These are phyloP conservation scores for Pichia kudriavzevii DNA, from an alignment of 1,139 yeast genomes.

Conservation along the genomic window DNA sequence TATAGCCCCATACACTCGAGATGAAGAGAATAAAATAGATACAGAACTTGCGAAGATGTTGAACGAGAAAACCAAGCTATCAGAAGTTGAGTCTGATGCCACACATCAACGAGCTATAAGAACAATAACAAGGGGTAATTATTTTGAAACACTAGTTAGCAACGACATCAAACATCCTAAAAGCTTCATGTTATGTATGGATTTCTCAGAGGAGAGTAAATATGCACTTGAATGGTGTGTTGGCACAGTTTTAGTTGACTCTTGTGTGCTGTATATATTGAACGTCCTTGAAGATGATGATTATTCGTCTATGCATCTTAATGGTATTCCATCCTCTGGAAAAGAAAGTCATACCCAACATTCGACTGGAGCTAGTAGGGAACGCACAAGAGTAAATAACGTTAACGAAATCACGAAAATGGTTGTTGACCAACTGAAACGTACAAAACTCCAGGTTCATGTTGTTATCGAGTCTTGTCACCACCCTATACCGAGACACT, in stretches of 20 bases:
- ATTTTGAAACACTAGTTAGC: conserved; percentile 41
- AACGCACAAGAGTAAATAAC: conserved; percentile 47
- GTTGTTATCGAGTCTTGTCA: conserved; percentile 70
- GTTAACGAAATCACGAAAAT: conserved; percentile 55
- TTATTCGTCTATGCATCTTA: conserved; percentile 28
- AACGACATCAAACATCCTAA: conserved; percentile 35
- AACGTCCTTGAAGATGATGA: conserved; percentile 72
- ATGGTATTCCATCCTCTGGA: conserved; percentile 27
- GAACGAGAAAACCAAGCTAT: conserved; percentile 51
- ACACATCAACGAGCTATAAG: conserved; percentile 53
- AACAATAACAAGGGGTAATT: conserved; percentile 65
- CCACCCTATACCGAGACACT: conserved; percentile 83
- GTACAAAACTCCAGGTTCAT: conserved; percentile 71
- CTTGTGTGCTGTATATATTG: conserved; percentile 72
- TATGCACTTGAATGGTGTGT: conserved; percentile 88
- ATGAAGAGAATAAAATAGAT: conserved; percentile 61
- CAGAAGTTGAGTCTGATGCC: conserved; percentile 53
- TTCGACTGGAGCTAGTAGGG: conserved; percentile 24
- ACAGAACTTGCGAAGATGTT: conserved; percentile 55
- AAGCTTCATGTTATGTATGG: conserved; percentile 71
- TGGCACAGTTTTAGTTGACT: conserved; percentile 80
- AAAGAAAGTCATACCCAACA: conserved; percentile 31
- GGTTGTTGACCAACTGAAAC: conserved; percentile 50
- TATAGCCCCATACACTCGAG: conserved; percentile 56
- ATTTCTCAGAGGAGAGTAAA: conserved; percentile 75